Evolutionary conservation across 257 asterid genomes (phyloP), one percentile per base, ranked within the genome.

Genomic region (Solanum paucissectum): DNA sequence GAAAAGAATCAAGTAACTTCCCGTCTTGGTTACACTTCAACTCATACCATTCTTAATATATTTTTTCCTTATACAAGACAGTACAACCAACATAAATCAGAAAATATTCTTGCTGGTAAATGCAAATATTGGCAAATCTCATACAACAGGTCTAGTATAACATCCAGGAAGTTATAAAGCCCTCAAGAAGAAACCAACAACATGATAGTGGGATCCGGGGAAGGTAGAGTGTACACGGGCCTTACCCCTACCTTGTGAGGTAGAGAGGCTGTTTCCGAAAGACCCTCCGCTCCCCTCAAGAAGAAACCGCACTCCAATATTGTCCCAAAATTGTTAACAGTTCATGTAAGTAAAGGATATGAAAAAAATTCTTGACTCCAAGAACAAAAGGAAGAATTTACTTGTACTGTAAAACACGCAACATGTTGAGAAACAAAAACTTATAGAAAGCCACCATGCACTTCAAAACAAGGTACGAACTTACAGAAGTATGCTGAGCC

Each of bases 401-500:
- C 62, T 66, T 14, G 14, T 46, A 27, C 32, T 9, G 23, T 25
- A 23, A n/a, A 69, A 55, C 60, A 44, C 6, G 27, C 16, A 5
- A 4, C 20, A 36, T 58, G 9, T 21, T 46, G 16, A 38, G 44
- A 13, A 62, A 34, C 11, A 36, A 20, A 21, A 23, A 13, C 16
- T 21, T 25, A 21, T 38, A 72, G 38, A 44, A 58, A 33, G 49
- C 29, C 37, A 36, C 27, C 32, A n/a, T 18, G 73, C 29, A 81
- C 9, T 37, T 32, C 33, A 55, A 84, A 75, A 75, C 20, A 68
- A 64, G 44, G 68, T 46, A 29, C 5, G 20, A 72, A 92, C 99
- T 96, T 92, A 98, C 99, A 42, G 98, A 98, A 86, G 99, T 96
- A 90, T 96, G 91, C 89, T 96, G 99, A 86, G 99, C 98, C 88